Evolutionary conservation across 352 stramenopile species (phyloP).

Genomic region (Globisporangium orthogonon): DNA sequence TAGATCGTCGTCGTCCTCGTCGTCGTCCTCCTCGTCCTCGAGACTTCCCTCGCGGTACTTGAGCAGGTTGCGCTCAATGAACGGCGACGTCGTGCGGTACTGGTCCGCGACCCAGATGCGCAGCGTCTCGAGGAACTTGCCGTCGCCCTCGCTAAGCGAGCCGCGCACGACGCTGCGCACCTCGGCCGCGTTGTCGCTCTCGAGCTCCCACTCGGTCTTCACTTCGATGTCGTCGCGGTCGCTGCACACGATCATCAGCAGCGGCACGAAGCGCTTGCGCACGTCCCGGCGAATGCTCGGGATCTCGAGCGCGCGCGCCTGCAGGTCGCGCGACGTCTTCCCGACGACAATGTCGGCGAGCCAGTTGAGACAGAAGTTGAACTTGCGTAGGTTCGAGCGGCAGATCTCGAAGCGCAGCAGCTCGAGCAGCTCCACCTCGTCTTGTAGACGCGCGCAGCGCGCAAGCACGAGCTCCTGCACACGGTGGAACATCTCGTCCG

Average conservation of each 20-base stretch:
- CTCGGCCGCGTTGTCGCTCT: constrained; percentile 64
- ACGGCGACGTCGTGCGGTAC: constrained; percentile 81
- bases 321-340: constrained; percentile 64
- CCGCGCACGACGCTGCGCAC: constrained; percentile 53
- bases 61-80: constrained; percentile 77
- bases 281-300: constrained; percentile 71
- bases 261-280: constrained; percentile 72
- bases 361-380: constrained; percentile 82
- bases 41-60: constrained; percentile 71
- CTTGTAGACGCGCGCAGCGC: constrained; percentile 48
- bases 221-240: constrained; percentile 79
- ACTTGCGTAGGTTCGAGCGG: constrained; percentile 80
- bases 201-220: constrained; percentile 82
- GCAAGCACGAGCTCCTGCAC: constrained; percentile 71
- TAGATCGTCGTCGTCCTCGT: constrained; percentile 1
- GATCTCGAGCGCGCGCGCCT: constrained; percentile 73
- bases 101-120: constrained; percentile 84
- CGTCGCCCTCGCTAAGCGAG: constrained; percentile 56
- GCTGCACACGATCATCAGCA: constrained; percentile 72
- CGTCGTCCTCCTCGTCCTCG: constrained; percentile 35
- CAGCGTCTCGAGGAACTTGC: constrained; percentile 69
- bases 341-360: constrained; percentile 77
- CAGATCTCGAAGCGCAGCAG: constrained; percentile 85
- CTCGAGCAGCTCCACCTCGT: constrained; percentile 69
- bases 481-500: constrained; percentile 79